Evolutionary conservation across 2,329 filamentous ascomycete species (phyloP), one percentile per base, ranked within the genome.

Genomic region (Aspergillus sp.): DNA sequence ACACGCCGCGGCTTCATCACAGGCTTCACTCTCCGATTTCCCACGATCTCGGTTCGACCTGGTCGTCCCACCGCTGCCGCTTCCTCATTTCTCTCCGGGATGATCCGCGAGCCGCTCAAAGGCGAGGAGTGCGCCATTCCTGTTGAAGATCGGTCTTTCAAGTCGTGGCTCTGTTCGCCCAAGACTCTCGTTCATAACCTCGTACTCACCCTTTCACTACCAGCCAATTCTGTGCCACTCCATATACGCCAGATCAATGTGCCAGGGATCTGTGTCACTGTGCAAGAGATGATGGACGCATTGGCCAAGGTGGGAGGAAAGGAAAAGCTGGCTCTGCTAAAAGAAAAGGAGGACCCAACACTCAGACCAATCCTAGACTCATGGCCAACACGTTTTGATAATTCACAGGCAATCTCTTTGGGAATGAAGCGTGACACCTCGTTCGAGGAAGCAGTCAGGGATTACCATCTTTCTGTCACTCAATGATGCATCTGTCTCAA

Each of bases 41-140:
- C 85, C 0, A 87, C 84, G 0, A 80, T 88, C 17, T 81, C 81
- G 2, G 84, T 88, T 20, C 79, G 85, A 0, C 83, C 85, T 0
- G 85, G 85, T 1, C 77, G 76, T 17, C 85, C 85, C 0, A 84
- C 83, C 4, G 81, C 80, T 1, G 85, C 85, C 0, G 85, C 85
- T n/a, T 85, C 82, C 1, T 84, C 83, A 0, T 88, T 87, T 64
- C 75, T 87, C 9, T 85, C 69, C 0, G 85, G 85, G 12, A 87
- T 88, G 71, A 84, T 88, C 53, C 78, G 85, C 20, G 85, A 88
- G 72, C 85, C 85, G 0, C 76, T 88, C 65, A 76, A 80, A 38
- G 84, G 84, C 3, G 68, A 79, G 50, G 76, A 79, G 62, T 84
- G 81, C 57, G 69, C 83, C 0, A 78, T 86, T 56, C 75, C 75